A percentile compares a stretch with the other conserved stretches of the same genome.
phyloP scores from a whole-genome alignment of 176 grass and related monocot species.

The Hordeum marinum region DNA sequence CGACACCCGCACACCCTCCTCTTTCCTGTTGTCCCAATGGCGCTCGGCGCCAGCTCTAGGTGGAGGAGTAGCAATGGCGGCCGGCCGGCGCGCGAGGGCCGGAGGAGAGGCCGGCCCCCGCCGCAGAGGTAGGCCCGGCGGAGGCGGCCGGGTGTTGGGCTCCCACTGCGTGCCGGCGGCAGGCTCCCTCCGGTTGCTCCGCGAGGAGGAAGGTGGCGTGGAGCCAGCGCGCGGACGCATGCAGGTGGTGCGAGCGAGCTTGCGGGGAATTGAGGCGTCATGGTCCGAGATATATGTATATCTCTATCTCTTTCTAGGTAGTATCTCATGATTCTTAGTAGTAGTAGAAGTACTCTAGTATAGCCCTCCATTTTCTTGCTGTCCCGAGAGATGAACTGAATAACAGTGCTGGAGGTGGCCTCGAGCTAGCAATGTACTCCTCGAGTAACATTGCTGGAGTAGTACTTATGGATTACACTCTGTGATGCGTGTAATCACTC shows the following conservation, averaged over 20 bases:
- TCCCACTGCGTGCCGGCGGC: slow-evolving; percentile 32
- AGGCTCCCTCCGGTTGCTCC: slow-evolving; percentile 8
- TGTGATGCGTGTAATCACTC: not conserved
- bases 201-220: slow-evolving; percentile 19
- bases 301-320: slow-evolving; percentile 34
- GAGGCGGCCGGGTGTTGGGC: not conserved
- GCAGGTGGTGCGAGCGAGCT: slow-evolving; percentile 43
- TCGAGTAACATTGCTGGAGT: too few species aligned
- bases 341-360: not conserved
- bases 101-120: not conserved
- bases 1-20: not conserved
- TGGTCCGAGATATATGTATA: slow-evolving; percentile 69
- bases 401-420: not conserved
- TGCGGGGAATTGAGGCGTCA: slow-evolving; percentile 71
- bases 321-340: slow-evolving; percentile 26
- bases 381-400: not conserved
- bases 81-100: not conserved
- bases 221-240: not conserved
- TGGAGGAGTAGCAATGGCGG: not conserved
- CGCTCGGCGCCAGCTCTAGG: slow-evolving; percentile 2
- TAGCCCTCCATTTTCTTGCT: not conserved
- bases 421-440: not conserved
- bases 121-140: slow-evolving; percentile 21
- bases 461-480: too few species aligned
- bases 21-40: slow-evolving; percentile 9